A percentile compares a stretch with the other conserved stretches of the same genome.
These are phyloP conservation scores for Fraxinus latifolia DNA, from an alignment of 305 asterid species.

Conservation along the genomic window DNA sequence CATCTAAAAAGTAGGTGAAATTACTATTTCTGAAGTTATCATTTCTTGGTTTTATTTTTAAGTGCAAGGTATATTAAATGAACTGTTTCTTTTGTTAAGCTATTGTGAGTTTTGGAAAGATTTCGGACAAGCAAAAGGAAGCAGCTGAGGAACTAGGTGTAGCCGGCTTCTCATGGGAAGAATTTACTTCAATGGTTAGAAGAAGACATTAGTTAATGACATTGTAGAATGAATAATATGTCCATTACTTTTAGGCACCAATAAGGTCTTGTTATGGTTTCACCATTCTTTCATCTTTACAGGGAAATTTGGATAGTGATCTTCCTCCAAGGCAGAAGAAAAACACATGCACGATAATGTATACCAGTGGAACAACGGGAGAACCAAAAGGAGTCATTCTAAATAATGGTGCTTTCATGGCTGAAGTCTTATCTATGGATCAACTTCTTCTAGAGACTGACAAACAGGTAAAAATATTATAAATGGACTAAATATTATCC, in stretches of 20 bases:
- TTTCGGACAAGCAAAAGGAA: conserved; percentile 56
- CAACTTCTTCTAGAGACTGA: conserved; percentile 64
- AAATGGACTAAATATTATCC: not conserved
- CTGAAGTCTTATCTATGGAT: conserved; percentile 81
- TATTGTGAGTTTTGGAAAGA: conserved; percentile 71
- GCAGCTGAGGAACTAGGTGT: conserved; percentile 70
- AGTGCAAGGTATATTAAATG: conserved; percentile 3
- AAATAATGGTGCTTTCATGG: conserved; percentile 63
- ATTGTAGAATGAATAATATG: not conserved
- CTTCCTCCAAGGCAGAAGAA: conserved; percentile 60
- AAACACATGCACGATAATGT: conserved; percentile 75
- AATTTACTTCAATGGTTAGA: conserved; percentile 61
- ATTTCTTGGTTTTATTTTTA: not conserved
- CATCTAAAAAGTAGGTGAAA: conserved; percentile 68
- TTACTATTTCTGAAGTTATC: not conserved
- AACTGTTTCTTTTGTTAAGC: conserved; percentile 46
- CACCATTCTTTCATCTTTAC: conserved; percentile 11
- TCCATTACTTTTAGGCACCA: not conserved
- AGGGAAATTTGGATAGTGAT: conserved; percentile 59
- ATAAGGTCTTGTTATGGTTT: not conserved
- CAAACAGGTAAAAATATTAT: conserved; percentile 40
- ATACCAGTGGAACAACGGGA: conserved; percentile 94
- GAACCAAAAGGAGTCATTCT: conserved; percentile 93
- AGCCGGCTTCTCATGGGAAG: conserved; percentile 80
- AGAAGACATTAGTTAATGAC: not conserved